These are phyloP conservation scores for Aspergillus caelatus DNA, from an alignment of 2,329 filamentous ascomycete genomes.

Conservation along the genomic window DNA sequence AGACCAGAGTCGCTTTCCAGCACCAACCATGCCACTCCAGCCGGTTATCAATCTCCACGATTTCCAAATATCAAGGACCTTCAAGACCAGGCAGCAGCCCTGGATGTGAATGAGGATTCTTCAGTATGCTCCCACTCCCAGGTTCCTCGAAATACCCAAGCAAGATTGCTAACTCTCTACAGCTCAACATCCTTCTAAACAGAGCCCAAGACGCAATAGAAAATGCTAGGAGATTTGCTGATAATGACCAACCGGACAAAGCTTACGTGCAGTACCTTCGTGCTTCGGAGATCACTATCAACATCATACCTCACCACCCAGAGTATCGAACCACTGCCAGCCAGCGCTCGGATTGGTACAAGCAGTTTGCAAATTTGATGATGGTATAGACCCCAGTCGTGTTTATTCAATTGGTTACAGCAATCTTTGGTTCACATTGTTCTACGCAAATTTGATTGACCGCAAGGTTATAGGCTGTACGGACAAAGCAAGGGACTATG, in stretches of 20 bases:
- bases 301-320: conserved; percentile 74
- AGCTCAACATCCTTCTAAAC: conserved; percentile 39
- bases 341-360: conserved; percentile 54
- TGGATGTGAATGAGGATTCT: conserved; percentile 35
- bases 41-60: conserved; percentile 26
- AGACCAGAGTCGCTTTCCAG: conserved; percentile 29
- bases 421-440: not conserved
- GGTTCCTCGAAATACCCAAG: not conserved
- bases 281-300: conserved; percentile 76
- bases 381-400: conserved; percentile 27
- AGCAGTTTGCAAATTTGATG: conserved; percentile 56
- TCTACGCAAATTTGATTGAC: conserved; percentile 13
- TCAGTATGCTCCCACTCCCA: conserved; percentile 29
- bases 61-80: conserved; percentile 46
- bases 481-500: conserved; percentile 47
- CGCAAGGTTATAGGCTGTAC: conserved; percentile 32
- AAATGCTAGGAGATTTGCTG: conserved; percentile 34
- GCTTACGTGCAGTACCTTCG: conserved; percentile 84
- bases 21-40: conserved; percentile 20
- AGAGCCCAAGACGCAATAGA: conserved; percentile 41
- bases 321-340: conserved; percentile 69
- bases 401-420: not conserved
- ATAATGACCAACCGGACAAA: conserved; percentile 59
- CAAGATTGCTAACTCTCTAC: conserved; percentile 21
- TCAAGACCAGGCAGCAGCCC: conserved; percentile 40